Evolutionary conservation across 306 rosid species (phyloP).

Genomic region (Fragaria iinumae): DNA sequence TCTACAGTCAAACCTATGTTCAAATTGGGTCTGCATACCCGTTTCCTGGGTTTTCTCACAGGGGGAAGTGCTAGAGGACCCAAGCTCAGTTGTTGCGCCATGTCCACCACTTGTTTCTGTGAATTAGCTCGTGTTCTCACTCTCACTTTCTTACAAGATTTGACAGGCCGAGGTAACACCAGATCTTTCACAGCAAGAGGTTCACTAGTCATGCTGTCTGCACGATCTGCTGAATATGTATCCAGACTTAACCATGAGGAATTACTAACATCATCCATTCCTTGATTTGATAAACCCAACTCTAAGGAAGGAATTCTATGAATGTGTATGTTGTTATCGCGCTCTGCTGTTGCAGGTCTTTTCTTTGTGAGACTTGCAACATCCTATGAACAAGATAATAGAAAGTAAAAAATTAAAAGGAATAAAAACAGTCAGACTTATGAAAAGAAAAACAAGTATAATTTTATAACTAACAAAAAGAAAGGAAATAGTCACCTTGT

Average conservation of each 20-base stretch:
- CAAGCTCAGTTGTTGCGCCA: slow-evolving; percentile 42
- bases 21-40: slow-evolving; percentile 36
- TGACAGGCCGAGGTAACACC: slow-evolving; percentile 25
- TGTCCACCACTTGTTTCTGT: slow-evolving; percentile 29
- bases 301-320: slow-evolving; percentile 32
- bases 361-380: slow-evolving; percentile 21
- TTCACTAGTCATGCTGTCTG: slow-evolving; percentile 21
- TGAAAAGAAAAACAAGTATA: too few species aligned
- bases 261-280: slow-evolving; percentile 46
- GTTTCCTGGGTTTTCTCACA: slow-evolving; percentile 51
- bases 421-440: neutral
- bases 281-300: slow-evolving; percentile 42
- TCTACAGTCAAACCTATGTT: slow-evolving; percentile 42
- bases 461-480: slow-evolving; percentile 13
- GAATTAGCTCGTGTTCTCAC: slow-evolving; percentile 26
- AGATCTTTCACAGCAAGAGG: slow-evolving; percentile 28
- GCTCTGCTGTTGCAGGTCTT: slow-evolving; percentile 19
- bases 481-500: slow-evolving; percentile 48
- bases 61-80: slow-evolving; percentile 35
- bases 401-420: neutral
- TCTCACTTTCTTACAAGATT: slow-evolving; percentile 39
- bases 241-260: slow-evolving; percentile 70
- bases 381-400: slow-evolving; percentile 44
- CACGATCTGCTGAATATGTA: slow-evolving; percentile 44
- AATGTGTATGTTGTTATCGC: slow-evolving; percentile 27